These are phyloP conservation scores for Microbotryum intermedium DNA, from an alignment of 1,284 basidiomycete species.

Conservation along the genomic window DNA sequence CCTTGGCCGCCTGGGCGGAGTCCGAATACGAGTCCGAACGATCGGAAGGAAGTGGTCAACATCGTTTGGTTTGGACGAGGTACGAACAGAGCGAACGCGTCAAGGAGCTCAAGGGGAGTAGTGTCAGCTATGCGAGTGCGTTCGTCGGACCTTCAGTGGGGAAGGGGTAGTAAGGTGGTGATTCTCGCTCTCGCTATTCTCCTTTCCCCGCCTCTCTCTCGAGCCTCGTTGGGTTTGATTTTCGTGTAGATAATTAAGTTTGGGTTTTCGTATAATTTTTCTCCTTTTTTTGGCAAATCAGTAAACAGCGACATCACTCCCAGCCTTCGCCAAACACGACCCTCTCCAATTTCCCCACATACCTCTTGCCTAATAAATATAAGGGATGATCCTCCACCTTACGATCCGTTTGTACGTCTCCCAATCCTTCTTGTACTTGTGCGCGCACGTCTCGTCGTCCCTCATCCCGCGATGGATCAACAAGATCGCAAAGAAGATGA, in stretches of 20 bases:
- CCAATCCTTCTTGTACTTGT: slow-evolving; percentile 87
- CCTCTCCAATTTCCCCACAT: too few relatives aligned
- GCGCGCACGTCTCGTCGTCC: slow-evolving; percentile 84
- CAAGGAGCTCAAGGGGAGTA: slow-evolving; percentile 60
- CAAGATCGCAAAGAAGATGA: slow-evolving; percentile 73
- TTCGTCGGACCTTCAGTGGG: slow-evolving; percentile 44
- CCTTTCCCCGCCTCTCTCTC: too few relatives aligned
- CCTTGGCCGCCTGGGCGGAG: slow-evolving; percentile 56
- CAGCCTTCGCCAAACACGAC: not conserved
- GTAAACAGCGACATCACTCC: not conserved
- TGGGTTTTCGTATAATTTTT: too few relatives aligned
- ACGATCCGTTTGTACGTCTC: slow-evolving; percentile 63
- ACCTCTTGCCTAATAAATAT: slow-evolving; percentile 53
- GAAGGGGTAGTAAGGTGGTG: too few relatives aligned
- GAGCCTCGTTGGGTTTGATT: too few relatives aligned
- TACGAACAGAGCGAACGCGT: slow-evolving; percentile 88
- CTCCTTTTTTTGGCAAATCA: not conserved
- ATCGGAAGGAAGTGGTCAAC: slow-evolving; percentile 33
- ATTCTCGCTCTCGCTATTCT: too few relatives aligned
- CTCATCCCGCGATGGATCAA: slow-evolving; percentile 82
- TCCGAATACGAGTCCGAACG: slow-evolving; percentile 38
- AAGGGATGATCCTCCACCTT: slow-evolving; percentile 67
- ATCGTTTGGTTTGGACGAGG: slow-evolving; percentile 63
- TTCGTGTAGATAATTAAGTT: too few relatives aligned
- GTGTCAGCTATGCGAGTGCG: slow-evolving; percentile 92